Evolutionary conservation across 2,329 filamentous ascomycete species (phyloP).

Genomic region (Aspergillaceae sp.): DNA sequence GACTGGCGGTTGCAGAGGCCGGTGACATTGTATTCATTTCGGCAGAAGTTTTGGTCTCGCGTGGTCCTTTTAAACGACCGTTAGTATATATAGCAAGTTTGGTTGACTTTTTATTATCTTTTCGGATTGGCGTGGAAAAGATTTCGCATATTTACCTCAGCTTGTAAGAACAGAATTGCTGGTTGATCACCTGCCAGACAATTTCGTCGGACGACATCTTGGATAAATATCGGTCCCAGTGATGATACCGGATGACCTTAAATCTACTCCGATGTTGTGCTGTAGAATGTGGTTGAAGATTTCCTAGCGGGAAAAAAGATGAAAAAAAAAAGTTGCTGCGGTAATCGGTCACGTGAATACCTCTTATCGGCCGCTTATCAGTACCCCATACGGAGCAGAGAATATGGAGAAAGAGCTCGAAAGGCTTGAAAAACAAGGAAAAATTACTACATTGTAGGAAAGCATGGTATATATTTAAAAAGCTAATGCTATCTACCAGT

Average conservation of each 20-base stretch:
- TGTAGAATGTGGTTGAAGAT: not conserved
- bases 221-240: constrained; percentile 1
- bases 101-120: constrained; percentile 1
- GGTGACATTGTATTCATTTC: constrained; percentile 85
- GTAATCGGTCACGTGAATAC: constrained; percentile 17
- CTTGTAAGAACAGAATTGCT: constrained; percentile 92
- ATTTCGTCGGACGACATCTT: constrained; percentile 88
- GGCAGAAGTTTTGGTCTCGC: constrained; percentile 86
- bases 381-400: not conserved
- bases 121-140: not conserved
- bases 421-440: no score
- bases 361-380: constrained; percentile 20
- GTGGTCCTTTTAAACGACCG: constrained; percentile 50
- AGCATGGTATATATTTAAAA: not conserved
- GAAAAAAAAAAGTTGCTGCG: constrained; percentile 23
- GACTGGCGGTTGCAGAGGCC: constrained; percentile 79
- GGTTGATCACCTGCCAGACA: constrained; percentile 93
- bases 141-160: constrained; percentile 53
- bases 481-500: not conserved
- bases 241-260: constrained; percentile 8
- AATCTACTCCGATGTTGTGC: not conserved
- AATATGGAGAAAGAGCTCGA: no score
- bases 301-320: constrained; percentile 14
- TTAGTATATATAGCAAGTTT: no score
- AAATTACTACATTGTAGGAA: no score